phyloP scores from a whole-genome alignment of 495 filamentous ascomycete genomes.

The Neurospora sp. region DNA sequence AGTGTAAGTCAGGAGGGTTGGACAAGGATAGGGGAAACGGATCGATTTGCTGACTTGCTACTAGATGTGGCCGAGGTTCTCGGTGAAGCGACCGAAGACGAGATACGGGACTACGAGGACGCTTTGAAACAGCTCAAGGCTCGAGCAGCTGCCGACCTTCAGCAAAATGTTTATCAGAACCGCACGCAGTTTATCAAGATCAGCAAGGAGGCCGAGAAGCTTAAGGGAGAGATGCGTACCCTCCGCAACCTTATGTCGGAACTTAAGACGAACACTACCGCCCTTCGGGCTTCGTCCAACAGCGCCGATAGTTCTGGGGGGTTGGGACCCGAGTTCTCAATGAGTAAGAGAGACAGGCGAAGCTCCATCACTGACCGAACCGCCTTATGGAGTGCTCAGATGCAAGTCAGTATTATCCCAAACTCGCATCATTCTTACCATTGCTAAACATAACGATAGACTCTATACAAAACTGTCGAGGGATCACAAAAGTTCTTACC shows the following conservation, averaged over 20 bases:
- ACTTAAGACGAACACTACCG: conserved; percentile 60
- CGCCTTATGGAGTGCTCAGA: conserved; percentile 85
- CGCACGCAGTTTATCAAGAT: conserved; percentile 98
- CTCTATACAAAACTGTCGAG: conserved; percentile 89
- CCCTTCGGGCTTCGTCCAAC: conserved; percentile 59
- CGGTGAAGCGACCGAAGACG: conserved; percentile 85
- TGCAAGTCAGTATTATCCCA: conserved; percentile 33
- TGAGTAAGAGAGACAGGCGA: conserved; percentile 58
- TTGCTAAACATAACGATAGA: conserved; percentile 14
- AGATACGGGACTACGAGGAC: conserved; percentile 75
- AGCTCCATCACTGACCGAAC: conserved; percentile 91
- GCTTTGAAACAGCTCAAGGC: conserved; percentile 69
- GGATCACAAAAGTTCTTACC: conserved; percentile 95
- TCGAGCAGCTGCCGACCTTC: conserved; percentile 77
- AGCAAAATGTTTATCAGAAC: conserved; percentile 96
- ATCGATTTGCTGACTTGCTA: neutral
- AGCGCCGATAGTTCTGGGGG: conserved; percentile 13
- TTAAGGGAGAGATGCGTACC: conserved; percentile 91
- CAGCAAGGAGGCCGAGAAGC: conserved; percentile 95
- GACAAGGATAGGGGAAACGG: neutral
- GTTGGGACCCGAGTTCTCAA: conserved; percentile 29
- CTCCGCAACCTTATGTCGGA: conserved; percentile 84
- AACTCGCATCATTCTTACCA: neutral
- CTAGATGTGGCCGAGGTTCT: conserved; percentile 65
- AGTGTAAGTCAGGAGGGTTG: conserved; percentile 30